These are phyloP conservation scores for Colletotrichum endophyticum DNA, from an alignment of 2,329 filamentous ascomycete genomes.

Conservation along the genomic window DNA sequence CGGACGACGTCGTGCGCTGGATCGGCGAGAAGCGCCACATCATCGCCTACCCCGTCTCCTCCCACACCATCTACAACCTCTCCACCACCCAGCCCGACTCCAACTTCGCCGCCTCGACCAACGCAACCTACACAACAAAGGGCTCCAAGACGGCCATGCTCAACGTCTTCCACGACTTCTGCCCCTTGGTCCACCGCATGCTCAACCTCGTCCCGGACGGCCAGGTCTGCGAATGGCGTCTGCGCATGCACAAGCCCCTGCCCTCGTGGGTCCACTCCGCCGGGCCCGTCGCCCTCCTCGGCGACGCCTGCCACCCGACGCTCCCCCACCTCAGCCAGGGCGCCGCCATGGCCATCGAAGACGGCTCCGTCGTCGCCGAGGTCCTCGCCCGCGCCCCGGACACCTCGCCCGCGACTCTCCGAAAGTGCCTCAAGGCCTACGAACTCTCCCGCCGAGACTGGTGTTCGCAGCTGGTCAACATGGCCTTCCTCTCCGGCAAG, in stretches of 20 bases:
- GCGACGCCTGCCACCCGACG: slow-evolving; percentile 72
- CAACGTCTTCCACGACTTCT: slow-evolving; percentile 66
- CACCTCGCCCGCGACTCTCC: slow-evolving; percentile 41
- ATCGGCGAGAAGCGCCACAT: slow-evolving; percentile 78
- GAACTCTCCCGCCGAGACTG: slow-evolving; percentile 62
- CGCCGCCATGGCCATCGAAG: slow-evolving; percentile 72
- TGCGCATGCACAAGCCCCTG: slow-evolving; percentile 62
- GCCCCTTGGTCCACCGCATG: slow-evolving; percentile 62
- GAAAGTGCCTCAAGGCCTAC: slow-evolving; percentile 57
- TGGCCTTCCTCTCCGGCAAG: slow-evolving; percentile 57
- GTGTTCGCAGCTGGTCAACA: slow-evolving; percentile 55
- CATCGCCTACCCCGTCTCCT: slow-evolving; percentile 77
- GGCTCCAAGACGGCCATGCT: slow-evolving; percentile 67
- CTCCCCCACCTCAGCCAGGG: slow-evolving; percentile 72
- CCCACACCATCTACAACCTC: slow-evolving; percentile 69
- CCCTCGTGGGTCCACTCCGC: slow-evolving; percentile 57
- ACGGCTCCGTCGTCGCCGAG: slow-evolving; percentile 65
- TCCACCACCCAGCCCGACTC: slow-evolving; percentile 66
- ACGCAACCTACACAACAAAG: slow-evolving; percentile 66
- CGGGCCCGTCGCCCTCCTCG: slow-evolving; percentile 61
- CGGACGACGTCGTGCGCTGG: slow-evolving; percentile 74
- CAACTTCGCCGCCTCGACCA: slow-evolving; percentile 63
- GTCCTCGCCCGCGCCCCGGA: slow-evolving; percentile 48
- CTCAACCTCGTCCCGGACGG: slow-evolving; percentile 65
- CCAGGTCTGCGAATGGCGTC: slow-evolving; percentile 69